Evolutionary conservation across 805 yeast species (phyloP).

Genomic region (Metschnikowia chrysomelidarum): DNA sequence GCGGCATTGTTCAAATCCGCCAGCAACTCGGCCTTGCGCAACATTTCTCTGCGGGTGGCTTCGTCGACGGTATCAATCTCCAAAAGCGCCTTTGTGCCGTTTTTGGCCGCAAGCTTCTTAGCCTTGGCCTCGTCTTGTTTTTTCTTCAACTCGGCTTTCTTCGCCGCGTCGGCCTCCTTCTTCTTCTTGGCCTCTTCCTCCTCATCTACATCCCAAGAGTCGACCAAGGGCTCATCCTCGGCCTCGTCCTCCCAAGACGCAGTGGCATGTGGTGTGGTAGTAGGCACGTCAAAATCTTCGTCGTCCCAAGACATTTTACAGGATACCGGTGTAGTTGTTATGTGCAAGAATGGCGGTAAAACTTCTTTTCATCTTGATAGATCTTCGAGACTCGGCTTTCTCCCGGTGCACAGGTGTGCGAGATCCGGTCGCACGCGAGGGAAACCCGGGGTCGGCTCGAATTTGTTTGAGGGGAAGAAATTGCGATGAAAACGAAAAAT

Average conservation of each 20-base stretch:
- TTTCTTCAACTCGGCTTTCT: constrained; percentile 44
- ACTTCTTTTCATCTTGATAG: constrained; percentile 4
- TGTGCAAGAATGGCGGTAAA: neutral
- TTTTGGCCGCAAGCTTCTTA: constrained; percentile 42
- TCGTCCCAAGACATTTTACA: constrained; percentile 69
- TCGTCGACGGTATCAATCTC: constrained; percentile 72
- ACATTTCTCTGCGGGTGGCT: constrained; percentile 67
- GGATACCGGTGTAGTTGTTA: neutral
- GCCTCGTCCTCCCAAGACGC: constrained; percentile 84
- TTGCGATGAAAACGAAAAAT: too few species aligned
- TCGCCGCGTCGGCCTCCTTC: constrained; percentile 41
- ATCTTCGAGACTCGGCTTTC: constrained; percentile 10
- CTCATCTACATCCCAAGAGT: constrained; percentile 84
- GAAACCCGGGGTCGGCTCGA: too few species aligned
- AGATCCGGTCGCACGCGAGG: too few species aligned
- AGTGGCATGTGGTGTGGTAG: constrained; percentile 43
- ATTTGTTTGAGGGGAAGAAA: too few species aligned
- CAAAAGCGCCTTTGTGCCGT: constrained; percentile 39
- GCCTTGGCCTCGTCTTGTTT: constrained; percentile 48
- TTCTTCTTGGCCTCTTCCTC: constrained; percentile 61
- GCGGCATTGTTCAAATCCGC: constrained; percentile 93
- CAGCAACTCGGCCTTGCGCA: constrained; percentile 75
- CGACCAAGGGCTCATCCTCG: constrained; percentile 73
- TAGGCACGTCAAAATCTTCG: constrained; percentile 81
- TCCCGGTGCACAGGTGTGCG: constrained; percentile 13